Evolutionary conservation across 2,329 filamentous ascomycete genomes (phyloP).

Genomic region (Penicillium occitanis): DNA sequence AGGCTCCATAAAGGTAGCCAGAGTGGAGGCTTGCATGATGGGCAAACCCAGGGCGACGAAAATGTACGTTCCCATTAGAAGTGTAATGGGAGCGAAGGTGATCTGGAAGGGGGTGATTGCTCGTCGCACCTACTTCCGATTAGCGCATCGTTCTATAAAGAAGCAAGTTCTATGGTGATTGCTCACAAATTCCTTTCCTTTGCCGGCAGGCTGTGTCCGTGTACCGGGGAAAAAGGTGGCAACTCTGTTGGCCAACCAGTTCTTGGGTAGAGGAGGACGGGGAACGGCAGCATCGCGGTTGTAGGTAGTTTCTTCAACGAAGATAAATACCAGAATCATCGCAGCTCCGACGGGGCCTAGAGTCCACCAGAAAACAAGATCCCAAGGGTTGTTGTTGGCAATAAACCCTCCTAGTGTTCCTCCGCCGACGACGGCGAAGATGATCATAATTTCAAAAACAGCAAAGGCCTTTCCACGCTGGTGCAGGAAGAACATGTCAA

Average conservation of each 20-base stretch:
- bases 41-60: slow-evolving; percentile 31
- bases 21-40: slow-evolving; percentile 26
- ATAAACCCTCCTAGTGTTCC: slow-evolving; percentile 25
- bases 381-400: slow-evolving; percentile 20
- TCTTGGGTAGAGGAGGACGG: slow-evolving; percentile 4
- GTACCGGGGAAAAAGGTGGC: slow-evolving; percentile 24
- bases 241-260: slow-evolving; percentile 18
- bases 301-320: slow-evolving; percentile 25
- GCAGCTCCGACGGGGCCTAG: slow-evolving; percentile 19
- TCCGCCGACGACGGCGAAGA: slow-evolving; percentile 21
- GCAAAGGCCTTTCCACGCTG: slow-evolving; percentile 28
- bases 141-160: not conserved
- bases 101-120: slow-evolving; percentile 23
- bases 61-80: slow-evolving; percentile 35
- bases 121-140: slow-evolving; percentile 6
- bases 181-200: slow-evolving; percentile 13
- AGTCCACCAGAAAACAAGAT: slow-evolving; percentile 25
- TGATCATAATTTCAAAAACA: slow-evolving; percentile 19
- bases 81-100: slow-evolving; percentile 30
- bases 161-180: too few species aligned
- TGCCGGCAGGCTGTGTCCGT: slow-evolving; percentile 7
- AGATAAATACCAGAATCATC: slow-evolving; percentile 21
- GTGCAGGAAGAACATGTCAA: slow-evolving; percentile 30
- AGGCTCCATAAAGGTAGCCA: slow-evolving; percentile 23
- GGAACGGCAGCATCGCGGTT: slow-evolving; percentile 5